Evolutionary conservation across 345 rosid genomes (phyloP).

Genomic region (Laguncularia racemosa): DNA sequence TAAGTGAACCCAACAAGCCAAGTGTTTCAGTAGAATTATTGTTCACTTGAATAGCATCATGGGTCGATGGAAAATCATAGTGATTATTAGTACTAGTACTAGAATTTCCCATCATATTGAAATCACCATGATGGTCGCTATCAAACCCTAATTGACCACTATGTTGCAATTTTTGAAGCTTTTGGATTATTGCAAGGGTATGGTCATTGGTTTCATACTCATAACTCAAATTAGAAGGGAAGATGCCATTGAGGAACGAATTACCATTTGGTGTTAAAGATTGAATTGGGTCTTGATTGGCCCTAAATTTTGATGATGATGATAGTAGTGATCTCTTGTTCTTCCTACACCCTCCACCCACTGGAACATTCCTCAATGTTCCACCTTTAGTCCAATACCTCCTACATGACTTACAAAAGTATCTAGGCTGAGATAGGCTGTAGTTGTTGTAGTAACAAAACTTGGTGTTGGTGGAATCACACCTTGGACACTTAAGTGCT

Average conservation of each 20-base stretch:
- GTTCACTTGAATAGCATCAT: neutral
- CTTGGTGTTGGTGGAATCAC: constrained; percentile 88
- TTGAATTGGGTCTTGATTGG: constrained; percentile 1
- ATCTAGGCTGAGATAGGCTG: constrained; percentile 94
- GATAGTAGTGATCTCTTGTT: constrained; percentile 57
- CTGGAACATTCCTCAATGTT: constrained; percentile 88
- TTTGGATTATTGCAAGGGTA: neutral
- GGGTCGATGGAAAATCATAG: neutral
- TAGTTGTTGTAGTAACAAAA: constrained; percentile 98
- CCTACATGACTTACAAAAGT: constrained; percentile 92
- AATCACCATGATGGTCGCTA: too few species aligned
- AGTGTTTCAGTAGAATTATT: too few species aligned
- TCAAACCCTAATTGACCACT: constrained; percentile 1
- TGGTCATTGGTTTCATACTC: neutral
- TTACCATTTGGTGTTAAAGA: neutral
- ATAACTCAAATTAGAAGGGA: too few species aligned
- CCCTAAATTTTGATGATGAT: neutral
- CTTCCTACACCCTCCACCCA: constrained; percentile 96
- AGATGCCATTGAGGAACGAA: too few species aligned
- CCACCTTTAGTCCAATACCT: constrained; percentile 99
- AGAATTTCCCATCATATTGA: too few species aligned
- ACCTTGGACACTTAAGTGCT: constrained; percentile 87
- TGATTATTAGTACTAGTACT: too few species aligned
- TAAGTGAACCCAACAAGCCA: constrained; percentile 1
- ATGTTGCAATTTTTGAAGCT: constrained; percentile 1